Base-by-base conservation (phyloP, 768 basidiomycete genomes). In the Suillus alpinus region DNA sequence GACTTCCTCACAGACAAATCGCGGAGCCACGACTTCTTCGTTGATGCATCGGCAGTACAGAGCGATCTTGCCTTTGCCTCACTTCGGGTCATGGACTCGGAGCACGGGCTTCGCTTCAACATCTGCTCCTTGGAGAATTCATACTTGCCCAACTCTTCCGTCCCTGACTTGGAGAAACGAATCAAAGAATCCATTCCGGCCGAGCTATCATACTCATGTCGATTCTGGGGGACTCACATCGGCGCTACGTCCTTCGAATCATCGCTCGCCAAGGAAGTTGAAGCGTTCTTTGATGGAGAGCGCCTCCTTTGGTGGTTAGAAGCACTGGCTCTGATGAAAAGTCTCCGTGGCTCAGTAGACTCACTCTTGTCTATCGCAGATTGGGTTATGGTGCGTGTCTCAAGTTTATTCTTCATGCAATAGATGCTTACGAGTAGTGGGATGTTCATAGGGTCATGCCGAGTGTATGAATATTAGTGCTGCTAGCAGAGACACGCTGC, bases 151-250 rank as follows among this genome's bases (percentile, higher is more conserved):
- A 74, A 75, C 32, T 18, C 57, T 7, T 63, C 71, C 12, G 50
- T 75, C 6, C 57, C 57, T 0, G 64, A 67, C 6, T 46, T 66
- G 2, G 20, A 55, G 1, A 16, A 44, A 3, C 59, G 60, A 6
- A 65, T 73, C 9, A 47, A 65, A 8, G 44, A 59, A 0, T 53
- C 31, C 10, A 75, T 77, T 31, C 56, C 73, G 2, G 34, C 63
- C 5, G 56, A 66, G 6, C 60, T 77, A 18, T 63, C 61, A 1
- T 76, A 77, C 61, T 62, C 74, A 23, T 75, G 76, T 61, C 58
- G 62, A 26, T 74, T 62, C 47, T 77, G 74, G 73, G 69, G 61
- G 1, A 62, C 69, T 46, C 77, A 78, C 60, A 43, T 77, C 8
- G n/a, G 39, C 5, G 56, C 46, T 6, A 57, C 59, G 16, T 26